These are phyloP conservation scores for Metarhizium guizhouense DNA, from an alignment of 2,329 filamentous ascomycete genomes.

Conservation along the genomic window DNA sequence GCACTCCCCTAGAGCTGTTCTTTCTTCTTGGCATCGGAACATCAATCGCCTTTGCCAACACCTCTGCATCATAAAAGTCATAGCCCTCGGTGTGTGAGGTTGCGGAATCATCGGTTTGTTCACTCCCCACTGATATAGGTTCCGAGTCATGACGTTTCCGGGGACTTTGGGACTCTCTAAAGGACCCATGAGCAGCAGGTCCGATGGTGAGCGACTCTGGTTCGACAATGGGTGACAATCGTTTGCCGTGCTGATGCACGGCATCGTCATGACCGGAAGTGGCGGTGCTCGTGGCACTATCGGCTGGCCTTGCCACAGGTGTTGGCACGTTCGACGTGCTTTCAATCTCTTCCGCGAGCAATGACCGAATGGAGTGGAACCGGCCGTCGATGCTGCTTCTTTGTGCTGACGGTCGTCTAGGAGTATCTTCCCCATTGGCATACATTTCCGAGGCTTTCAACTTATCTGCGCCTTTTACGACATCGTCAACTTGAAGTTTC, in stretches of 20 bases:
- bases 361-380: slow-evolving; percentile 29
- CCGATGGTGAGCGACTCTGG: slow-evolving; percentile 42
- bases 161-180: slow-evolving; percentile 19
- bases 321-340: slow-evolving; percentile 56
- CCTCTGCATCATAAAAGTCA: slow-evolving; percentile 57
- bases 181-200: slow-evolving; percentile 32
- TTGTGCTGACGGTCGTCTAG: slow-evolving; percentile 21
- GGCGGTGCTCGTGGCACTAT: slow-evolving; percentile 19
- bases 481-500: slow-evolving; percentile 22
- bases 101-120: slow-evolving; percentile 37
- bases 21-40: slow-evolving; percentile 35
- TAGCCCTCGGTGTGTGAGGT: slow-evolving; percentile 51
- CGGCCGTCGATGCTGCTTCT: slow-evolving; percentile 21
- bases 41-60: slow-evolving; percentile 41
- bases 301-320: slow-evolving; percentile 45
- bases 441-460: slow-evolving; percentile 17
- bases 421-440: slow-evolving; percentile 28
- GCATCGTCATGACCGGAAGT: slow-evolving; percentile 11
- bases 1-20: slow-evolving; percentile 21
- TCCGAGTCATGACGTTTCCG: slow-evolving; percentile 40
- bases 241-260: slow-evolving; percentile 24
- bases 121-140: slow-evolving; percentile 41
- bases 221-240: slow-evolving; percentile 39
- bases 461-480: slow-evolving; percentile 15
- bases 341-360: slow-evolving; percentile 47